Conservation (phyloP, 441 rosid species). For the Jatropha podagrica region DNA sequence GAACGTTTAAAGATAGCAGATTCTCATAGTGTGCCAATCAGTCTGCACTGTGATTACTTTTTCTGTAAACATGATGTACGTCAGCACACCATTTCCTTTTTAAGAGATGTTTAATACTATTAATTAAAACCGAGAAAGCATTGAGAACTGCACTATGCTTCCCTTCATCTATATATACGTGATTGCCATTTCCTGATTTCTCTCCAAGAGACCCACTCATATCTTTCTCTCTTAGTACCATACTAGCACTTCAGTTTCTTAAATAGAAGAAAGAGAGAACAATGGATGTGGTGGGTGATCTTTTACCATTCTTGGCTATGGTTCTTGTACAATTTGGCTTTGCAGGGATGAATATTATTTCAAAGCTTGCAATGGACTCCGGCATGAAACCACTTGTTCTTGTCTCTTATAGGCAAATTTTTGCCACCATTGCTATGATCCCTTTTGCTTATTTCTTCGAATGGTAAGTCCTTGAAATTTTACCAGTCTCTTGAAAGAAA, state of each 20-base stretch:
- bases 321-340: constrained; percentile 68
- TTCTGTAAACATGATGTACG: too few relatives aligned
- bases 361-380: constrained; percentile 86
- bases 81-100: too few relatives aligned
- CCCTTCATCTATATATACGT: neutral
- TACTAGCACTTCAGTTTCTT: neutral
- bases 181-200: neutral
- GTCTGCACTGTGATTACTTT: too few relatives aligned
- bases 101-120: too few relatives aligned
- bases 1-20: too few relatives aligned
- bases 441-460: constrained; percentile 78
- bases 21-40: too few relatives aligned
- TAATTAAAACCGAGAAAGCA: too few relatives aligned
- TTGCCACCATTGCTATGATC: constrained; percentile 65
- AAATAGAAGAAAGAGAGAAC: constrained; percentile 5
- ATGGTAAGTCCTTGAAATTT: constrained; percentile 40
- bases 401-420: constrained; percentile 72
- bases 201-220: neutral
- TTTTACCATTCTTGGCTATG: constrained; percentile 76
- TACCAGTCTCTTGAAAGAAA: neutral
- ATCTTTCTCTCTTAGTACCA: neutral
- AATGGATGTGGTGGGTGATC: constrained; percentile 40
- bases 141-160: too few relatives aligned
- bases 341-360: constrained; percentile 83
- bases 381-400: constrained; percentile 91